Evolutionary conservation across 2,329 filamentous ascomycete species (phyloP), one percentile per base, ranked within the genome.

Genomic region (Alternaria sp.): DNA sequence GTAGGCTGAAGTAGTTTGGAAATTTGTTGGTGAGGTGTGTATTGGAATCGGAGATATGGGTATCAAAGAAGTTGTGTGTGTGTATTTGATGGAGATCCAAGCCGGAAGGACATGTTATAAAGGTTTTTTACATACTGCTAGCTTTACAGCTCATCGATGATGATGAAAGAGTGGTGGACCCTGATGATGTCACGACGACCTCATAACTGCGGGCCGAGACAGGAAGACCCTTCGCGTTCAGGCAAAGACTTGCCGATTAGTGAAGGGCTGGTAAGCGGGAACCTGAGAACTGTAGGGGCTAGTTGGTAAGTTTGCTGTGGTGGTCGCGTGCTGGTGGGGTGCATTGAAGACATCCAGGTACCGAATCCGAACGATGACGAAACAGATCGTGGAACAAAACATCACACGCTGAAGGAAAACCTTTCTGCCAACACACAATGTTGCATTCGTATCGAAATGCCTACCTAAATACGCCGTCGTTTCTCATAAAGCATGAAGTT

Each of bases 141-240:
- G 32, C 46, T 50, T 36, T 28, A 48, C 9, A 32, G n/a, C 45
- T 32, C 45, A 50, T 50, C 46, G 46, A n/a, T 36, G 46, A 53
- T 53, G 57, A 59, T 59, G 50, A 43, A 59, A 55, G 63, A 51
- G 34, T 61, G 36, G 43, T 57, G 63, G 62, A 64, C 52, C 57
- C 54, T 60, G 12, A 63, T 69, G 64, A 70, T 60, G 59, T 69
- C 66, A 71, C 59, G 57, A 27, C 60, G 59, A 69, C 66, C 62
- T 69, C 68, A 69, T 67, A 46, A 53, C 27, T 22, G 27, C 41
- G 59, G 57, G 49, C 49, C 46, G 25, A 45, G 41, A 36, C 11
- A 8, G 25, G 27, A 30, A 30, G 20, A 44, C 27, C 27, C 27
- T 44, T 51, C 46, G 40, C 10, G 3, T 40, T 40, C 12, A 18